phyloP scores from a whole-genome alignment of 495 filamentous ascomycete genomes.

The Penicillium ucsense region DNA sequence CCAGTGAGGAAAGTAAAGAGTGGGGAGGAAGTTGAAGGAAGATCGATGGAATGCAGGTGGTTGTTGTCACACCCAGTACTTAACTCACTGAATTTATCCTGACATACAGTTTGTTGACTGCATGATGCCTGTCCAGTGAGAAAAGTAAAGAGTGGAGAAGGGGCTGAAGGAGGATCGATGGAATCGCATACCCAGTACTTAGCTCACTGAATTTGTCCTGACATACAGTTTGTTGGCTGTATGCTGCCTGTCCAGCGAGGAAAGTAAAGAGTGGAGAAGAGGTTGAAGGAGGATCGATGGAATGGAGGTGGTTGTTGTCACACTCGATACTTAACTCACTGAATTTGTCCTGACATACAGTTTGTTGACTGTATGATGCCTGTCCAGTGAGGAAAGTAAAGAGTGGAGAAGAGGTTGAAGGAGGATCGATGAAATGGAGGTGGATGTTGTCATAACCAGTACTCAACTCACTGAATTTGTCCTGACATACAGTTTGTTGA shows the following conservation, averaged over 20 bases:
- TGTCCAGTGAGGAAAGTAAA: background rate
- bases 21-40: too few relatives aligned
- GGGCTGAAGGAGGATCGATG: background rate
- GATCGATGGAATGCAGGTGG: too few relatives aligned
- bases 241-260: background rate
- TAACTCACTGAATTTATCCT: too few relatives aligned
- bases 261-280: background rate
- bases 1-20: too few relatives aligned
- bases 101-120: background rate
- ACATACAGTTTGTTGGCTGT: background rate
- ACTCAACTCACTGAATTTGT: background rate
- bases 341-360: background rate
- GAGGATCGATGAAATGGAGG: background rate
- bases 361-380: background rate
- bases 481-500: background rate
- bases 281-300: background rate
- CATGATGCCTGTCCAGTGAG: background rate
- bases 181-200: too few relatives aligned
- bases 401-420: background rate
- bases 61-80: too few relatives aligned
- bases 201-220: background rate
- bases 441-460: background rate
- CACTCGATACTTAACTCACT: background rate
- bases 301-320: too few relatives aligned
- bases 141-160: background rate